These are phyloP conservation scores for Sambucus nigra DNA, from an alignment of 129 eudicot species.

Conservation along the genomic window DNA sequence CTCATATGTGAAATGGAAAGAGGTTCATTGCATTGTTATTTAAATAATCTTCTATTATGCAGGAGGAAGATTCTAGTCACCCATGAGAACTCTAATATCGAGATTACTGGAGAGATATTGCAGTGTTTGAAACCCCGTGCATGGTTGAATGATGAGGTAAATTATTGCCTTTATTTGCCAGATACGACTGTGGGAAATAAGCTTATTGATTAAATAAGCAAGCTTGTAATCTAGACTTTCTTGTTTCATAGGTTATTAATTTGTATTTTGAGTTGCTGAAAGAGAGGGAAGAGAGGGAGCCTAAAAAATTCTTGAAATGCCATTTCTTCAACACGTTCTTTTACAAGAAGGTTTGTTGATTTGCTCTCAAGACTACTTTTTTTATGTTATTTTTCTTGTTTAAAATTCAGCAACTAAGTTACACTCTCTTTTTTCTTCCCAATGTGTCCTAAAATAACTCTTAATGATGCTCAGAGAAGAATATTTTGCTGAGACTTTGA, in stretches of 20 bases:
- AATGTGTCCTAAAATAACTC: too few species aligned
- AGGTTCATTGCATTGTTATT: slow-evolving; percentile 4
- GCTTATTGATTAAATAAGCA: not conserved
- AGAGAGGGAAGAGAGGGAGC: slow-evolving; percentile 92
- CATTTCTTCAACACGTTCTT: slow-evolving; percentile 95
- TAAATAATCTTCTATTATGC: slow-evolving; percentile 9
- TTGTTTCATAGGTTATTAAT: slow-evolving; percentile 62
- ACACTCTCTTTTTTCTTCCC: too few species aligned
- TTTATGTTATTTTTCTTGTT: not conserved
- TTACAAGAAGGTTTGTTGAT: slow-evolving; percentile 75
- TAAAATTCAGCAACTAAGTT: not conserved
- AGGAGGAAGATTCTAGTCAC: slow-evolving; percentile 73
- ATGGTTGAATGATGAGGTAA: slow-evolving; percentile 98
- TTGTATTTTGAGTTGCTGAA: slow-evolving; percentile 75
- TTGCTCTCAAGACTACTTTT: not conserved
- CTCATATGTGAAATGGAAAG: not conserved
- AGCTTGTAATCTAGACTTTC: slow-evolving; percentile 7
- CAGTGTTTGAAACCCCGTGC: slow-evolving; percentile 68
- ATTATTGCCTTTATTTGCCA: not conserved
- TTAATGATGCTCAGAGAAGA: too few species aligned
- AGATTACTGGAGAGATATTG: slow-evolving; percentile 61
- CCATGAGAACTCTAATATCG: slow-evolving; percentile 72
- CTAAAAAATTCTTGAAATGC: slow-evolving; percentile 70
- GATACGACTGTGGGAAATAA: not conserved
- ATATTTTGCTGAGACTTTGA: too few species aligned